Percentiles rank a stretch among this genome's conserved stretches.
Conservation (phyloP, 2,329 filamentous ascomycete species). For the Onygena corvina region DNA sequence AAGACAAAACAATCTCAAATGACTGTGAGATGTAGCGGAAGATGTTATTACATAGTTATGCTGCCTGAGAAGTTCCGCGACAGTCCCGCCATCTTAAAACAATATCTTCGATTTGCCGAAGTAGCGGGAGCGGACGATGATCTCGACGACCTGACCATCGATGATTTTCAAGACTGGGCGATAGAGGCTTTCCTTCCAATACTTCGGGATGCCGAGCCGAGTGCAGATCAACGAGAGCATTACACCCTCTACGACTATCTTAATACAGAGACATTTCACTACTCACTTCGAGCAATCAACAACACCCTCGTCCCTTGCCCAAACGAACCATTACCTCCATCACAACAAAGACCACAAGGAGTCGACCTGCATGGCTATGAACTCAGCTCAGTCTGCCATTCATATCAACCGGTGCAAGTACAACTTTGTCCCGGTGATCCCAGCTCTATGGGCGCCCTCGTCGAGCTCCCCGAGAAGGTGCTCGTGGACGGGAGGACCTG, state of each 20-base stretch:
- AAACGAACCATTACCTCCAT: neutral
- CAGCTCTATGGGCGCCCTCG: neutral
- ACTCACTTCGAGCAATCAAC: neutral
- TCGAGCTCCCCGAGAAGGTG: slow-evolving; percentile 7
- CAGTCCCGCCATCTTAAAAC: slow-evolving; percentile 3
- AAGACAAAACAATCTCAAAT: slow-evolving; percentile 7
- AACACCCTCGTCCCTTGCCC: neutral
- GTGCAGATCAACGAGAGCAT: neutral
- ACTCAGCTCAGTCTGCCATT: neutral
- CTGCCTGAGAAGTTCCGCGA: slow-evolving; percentile 4
- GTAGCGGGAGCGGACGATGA: neutral
- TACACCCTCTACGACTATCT: slow-evolving; percentile 9
- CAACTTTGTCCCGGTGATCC: slow-evolving; percentile 7
- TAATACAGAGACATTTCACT: slow-evolving; percentile 5
- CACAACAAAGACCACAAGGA: slow-evolving; percentile 6
- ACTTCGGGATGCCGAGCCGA: slow-evolving; percentile 3
- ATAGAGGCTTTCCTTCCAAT: slow-evolving; percentile 9
- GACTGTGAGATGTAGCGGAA: slow-evolving; percentile 9
- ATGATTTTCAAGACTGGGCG: slow-evolving; percentile 9
- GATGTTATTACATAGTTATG: slow-evolving; percentile 9
- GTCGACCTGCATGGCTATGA: slow-evolving; percentile 9
- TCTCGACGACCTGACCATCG: neutral
- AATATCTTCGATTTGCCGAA: slow-evolving; percentile 7
- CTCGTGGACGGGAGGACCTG: slow-evolving; percentile 10
- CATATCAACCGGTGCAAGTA: slow-evolving; percentile 6